phyloP scores from a whole-genome alignment of 108 stramenopile genomes.

The Skeletonema marinoi region DNA sequence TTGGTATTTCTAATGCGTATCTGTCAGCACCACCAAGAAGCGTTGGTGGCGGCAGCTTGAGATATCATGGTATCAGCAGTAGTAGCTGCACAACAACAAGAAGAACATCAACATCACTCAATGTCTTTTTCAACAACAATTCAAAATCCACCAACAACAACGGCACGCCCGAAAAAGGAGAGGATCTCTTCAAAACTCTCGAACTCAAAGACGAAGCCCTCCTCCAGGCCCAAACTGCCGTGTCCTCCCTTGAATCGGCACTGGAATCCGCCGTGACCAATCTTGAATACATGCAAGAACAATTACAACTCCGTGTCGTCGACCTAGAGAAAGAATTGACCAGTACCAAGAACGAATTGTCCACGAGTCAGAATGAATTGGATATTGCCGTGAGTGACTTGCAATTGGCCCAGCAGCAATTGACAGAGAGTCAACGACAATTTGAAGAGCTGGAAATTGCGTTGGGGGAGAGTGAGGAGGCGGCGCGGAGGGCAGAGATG shows the following conservation, averaged over 20 bases:
- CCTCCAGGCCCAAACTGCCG: constrained; percentile 34
- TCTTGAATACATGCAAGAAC: constrained; percentile 43
- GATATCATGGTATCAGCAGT: neutral
- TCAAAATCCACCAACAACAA: neutral
- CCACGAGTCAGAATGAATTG: constrained; percentile 8
- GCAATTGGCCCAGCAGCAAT: constrained; percentile 3
- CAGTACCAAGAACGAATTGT: constrained; percentile 6
- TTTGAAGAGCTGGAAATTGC: constrained; percentile 13
- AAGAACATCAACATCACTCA: neutral
- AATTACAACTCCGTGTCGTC: constrained; percentile 18
- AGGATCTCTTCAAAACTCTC: constrained; percentile 20
- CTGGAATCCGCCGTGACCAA: constrained; percentile 36
- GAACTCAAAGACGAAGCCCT: constrained; percentile 44
- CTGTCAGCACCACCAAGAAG: neutral
- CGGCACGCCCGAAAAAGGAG: neutral
- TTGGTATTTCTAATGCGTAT: neutral
- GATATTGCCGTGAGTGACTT: constrained; percentile 7
- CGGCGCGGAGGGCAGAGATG: neutral
- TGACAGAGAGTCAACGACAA: constrained; percentile 1
- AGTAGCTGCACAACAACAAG: neutral
- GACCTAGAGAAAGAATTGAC: constrained; percentile 23
- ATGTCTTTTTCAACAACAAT: constrained; percentile 1
- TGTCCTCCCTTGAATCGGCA: constrained; percentile 35
- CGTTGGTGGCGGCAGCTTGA: neutral
- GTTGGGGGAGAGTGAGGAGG: neutral